Evolutionary conservation across 192 early-diverging fungal genomes (phyloP), one percentile per base, ranked within the genome.

Genomic region (Podila horticola): DNA sequence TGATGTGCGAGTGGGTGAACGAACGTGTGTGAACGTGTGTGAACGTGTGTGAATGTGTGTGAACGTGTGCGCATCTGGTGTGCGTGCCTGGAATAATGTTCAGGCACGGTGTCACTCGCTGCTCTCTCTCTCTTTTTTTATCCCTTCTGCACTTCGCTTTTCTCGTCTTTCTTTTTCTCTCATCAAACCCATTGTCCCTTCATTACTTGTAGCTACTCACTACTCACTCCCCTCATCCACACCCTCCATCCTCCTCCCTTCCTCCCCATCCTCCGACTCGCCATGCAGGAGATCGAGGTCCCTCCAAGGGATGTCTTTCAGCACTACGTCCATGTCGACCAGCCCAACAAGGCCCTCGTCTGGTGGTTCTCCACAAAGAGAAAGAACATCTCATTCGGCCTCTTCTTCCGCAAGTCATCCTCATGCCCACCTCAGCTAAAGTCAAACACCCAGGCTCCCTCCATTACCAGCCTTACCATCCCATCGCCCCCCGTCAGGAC

Each of bases 351-450:
- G 66, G 93, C 93, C 33, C 89, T 99, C n/a, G 88, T 90, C 66
- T 99, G 97, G 97, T 93, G 91, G 84, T 99, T 98, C 83, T 92
- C 91, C 24, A 99, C 95, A 38, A 94, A 93, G 75, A 89, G 89
- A 62, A 97, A 97, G 82, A 97, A 95, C 67, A 94, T 98, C 55
- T 90, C 93, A 33, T 98, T 98, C 88, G 95, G 96, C 9, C 87
- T 97, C 64, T 96, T 79, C 72, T 79, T 82, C 31, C 69, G 75
- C 66, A 83, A 74, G 64, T 71, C 68, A 3, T 58, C 69, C 13
- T 19, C 72, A n/a, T 68, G 30, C 29, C 81, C 52, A 9, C 58
- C 57, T 3, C 71, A 71, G 66, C 55, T 82, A 22, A 73, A 55
- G 52, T 74, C 70, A 15, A 79, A 67, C 29, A 69, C 77, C 28